Evolutionary conservation across 768 basidiomycete genomes (phyloP), one percentile per base, ranked within the genome.

Genomic region (Suillus discolor): DNA sequence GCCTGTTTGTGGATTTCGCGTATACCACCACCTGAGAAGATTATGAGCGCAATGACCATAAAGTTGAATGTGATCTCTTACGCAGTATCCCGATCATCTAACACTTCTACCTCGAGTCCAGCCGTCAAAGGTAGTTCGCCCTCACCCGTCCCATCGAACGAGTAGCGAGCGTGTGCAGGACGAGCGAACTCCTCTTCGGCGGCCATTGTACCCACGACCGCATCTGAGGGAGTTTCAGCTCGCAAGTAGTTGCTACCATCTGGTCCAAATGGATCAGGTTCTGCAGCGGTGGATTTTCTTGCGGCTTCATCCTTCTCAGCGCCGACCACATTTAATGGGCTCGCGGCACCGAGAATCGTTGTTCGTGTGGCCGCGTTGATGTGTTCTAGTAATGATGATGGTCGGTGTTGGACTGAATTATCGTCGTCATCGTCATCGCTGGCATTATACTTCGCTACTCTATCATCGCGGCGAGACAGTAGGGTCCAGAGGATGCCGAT

Each of bases 361-460:
- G 87, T 89, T 44, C 93, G 85, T 2, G 94, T 95, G 4, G 94
- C 94, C 0, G 92, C 93, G 68, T 95, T 94, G 78, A 97, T 94
- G 70, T 96, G 93, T 62, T 92, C 93, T 3, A 97, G 85, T 23
- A 97, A 81, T 3, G 93, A 94, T 0, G 94, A 95, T 1, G 94
- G 94, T 7, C 93, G 86, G 70, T 93, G 92, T 63, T 86, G 87
- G 18, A 85, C 81, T 31, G 90, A 90, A 70, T 90, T 89, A 53
- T 93, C 90, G 38, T 94, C 91, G 1, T 90, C 89, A 0, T 87
- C 86, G 13, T 91, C 90, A 1, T 91, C 89, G 1, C 77, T 84
- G 9, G 75, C 78, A 66, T 91, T 92, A 65, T 85, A 83, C 72
- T 90, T 90, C 69, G 79, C 79, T 12, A 86, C 68, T 71, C 87